Percentiles rank a stretch among this genome's conserved stretches.
These are phyloP conservation scores for Talaromyces sp. DNA, from an alignment of 2,329 filamentous ascomycete species.

Conservation along the genomic window DNA sequence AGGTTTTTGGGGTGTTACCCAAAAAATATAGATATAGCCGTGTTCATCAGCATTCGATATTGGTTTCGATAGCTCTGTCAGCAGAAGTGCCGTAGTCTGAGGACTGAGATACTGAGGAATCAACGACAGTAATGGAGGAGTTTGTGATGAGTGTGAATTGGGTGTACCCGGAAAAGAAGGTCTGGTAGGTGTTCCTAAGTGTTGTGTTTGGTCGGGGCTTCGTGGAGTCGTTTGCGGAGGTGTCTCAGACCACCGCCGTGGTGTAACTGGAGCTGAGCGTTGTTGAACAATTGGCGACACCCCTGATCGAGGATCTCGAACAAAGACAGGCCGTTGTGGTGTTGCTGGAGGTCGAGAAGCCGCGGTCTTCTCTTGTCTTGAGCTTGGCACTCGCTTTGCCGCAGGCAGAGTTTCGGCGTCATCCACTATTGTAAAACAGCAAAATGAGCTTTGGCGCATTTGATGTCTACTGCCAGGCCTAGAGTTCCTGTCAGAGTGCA, in stretches of 20 bases:
- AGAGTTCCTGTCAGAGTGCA: neutral
- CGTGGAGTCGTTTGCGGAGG: slow-evolving; percentile 10
- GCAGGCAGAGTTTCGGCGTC: slow-evolving; percentile 23
- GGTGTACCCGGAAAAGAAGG: slow-evolving; percentile 18
- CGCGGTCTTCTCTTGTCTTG: slow-evolving; percentile 6
- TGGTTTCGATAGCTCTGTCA: slow-evolving; percentile 70
- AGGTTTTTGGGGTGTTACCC: slow-evolving; percentile 69
- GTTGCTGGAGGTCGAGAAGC: slow-evolving; percentile 9
- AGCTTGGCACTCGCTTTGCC: slow-evolving; percentile 22
- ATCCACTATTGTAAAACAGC: slow-evolving; percentile 32
- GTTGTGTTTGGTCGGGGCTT: slow-evolving; percentile 11
- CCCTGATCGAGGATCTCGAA: slow-evolving; percentile 7
- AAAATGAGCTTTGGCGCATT: slow-evolving; percentile 20
- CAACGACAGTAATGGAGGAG: slow-evolving; percentile 53
- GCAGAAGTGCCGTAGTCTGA: slow-evolving; percentile 62
- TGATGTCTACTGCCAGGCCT: slow-evolving; percentile 12
- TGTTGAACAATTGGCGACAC: slow-evolving; percentile 9
- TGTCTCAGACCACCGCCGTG: slow-evolving; percentile 14
- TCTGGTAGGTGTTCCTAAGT: slow-evolving; percentile 7
- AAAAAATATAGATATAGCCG: slow-evolving; percentile 99
- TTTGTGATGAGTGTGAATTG: slow-evolving; percentile 32
- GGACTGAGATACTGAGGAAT: slow-evolving; percentile 66
- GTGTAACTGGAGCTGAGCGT: slow-evolving; percentile 11
- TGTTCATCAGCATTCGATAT: slow-evolving; percentile 69
- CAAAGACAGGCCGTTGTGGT: slow-evolving; percentile 13